A percentile compares a stretch with the other conserved stretches of the same genome.
These are phyloP conservation scores for Didymella sp. DNA, from an alignment of 2,329 filamentous ascomycete species.

Conservation along the genomic window DNA sequence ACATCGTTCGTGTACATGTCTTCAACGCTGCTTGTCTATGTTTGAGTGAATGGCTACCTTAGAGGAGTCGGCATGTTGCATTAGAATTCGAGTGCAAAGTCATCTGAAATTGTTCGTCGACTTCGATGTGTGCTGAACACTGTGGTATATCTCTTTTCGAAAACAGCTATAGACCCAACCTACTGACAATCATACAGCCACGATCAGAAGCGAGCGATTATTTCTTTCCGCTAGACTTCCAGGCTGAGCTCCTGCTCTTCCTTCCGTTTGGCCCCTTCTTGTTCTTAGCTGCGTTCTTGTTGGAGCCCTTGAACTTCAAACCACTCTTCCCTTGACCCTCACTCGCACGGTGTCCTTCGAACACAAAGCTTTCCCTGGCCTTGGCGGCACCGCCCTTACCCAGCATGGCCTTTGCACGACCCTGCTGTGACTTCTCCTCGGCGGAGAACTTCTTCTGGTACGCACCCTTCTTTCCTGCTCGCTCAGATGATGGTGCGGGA, in stretches of 20 bases:
- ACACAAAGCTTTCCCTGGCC: slow-evolving; percentile 75
- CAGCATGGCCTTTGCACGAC: slow-evolving; percentile 76
- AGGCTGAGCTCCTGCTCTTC: slow-evolving; percentile 54
- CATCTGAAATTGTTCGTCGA: not conserved
- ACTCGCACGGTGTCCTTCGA: slow-evolving; percentile 79
- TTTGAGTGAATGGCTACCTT: not conserved
- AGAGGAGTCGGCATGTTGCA: not conserved
- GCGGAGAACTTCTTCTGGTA: slow-evolving; percentile 75
- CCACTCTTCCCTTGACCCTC: slow-evolving; percentile 70
- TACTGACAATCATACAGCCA: too few species aligned
- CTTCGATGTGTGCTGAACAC: not conserved
- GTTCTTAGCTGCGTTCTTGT: slow-evolving; percentile 62
- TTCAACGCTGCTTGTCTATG: not conserved
- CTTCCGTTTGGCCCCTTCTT: slow-evolving; percentile 54
- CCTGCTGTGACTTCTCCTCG: slow-evolving; percentile 72
- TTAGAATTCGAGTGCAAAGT: not conserved
- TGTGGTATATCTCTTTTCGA: not conserved
- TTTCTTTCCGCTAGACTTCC: slow-evolving; percentile 48
- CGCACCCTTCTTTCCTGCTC: slow-evolving; percentile 41
- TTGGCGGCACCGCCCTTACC: slow-evolving; percentile 71
- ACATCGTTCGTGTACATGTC: not conserved
- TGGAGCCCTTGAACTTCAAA: slow-evolving; percentile 62
- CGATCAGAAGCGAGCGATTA: not conserved
- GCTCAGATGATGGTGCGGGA: slow-evolving; percentile 43
- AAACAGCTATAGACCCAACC: not conserved